A percentile compares a stretch with the other conserved stretches of the same genome.
phyloP scores from a whole-genome alignment of 1,139 yeast genomes.

The Geotrichum europaeum region DNA sequence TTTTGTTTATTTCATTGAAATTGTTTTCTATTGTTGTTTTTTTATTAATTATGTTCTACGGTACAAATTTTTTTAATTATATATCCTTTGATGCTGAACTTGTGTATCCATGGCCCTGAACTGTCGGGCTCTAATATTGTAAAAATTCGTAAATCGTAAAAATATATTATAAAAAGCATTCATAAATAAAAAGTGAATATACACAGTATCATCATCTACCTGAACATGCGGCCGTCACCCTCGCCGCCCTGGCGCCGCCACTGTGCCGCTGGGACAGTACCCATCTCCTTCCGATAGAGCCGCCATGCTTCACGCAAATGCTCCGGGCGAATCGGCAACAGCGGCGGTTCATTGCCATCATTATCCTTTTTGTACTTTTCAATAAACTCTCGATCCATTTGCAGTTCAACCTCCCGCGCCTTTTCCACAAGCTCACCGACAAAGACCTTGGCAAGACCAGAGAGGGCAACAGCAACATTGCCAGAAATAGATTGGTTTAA shows the following conservation, averaged over 20 bases:
- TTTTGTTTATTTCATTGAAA: neutral
- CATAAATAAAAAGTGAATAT: neutral
- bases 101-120: too few relatives aligned
- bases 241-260: slow-evolving; percentile 74
- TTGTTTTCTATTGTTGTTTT: neutral
- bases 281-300: slow-evolving; percentile 57
- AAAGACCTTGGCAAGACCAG: slow-evolving; percentile 83
- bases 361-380: slow-evolving; percentile 25
- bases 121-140: too few relatives aligned
- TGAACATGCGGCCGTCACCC: slow-evolving; percentile 60
- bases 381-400: slow-evolving; percentile 24
- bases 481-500: slow-evolving; percentile 80
- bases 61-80: too few relatives aligned
- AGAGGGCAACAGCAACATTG: slow-evolving; percentile 72
- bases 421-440: slow-evolving; percentile 82
- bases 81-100: too few relatives aligned
- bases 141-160: neutral
- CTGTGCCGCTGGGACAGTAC: slow-evolving; percentile 55
- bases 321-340: slow-evolving; percentile 46
- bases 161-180: neutral
- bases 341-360: slow-evolving; percentile 29
- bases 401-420: slow-evolving; percentile 55
- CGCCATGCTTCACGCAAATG: slow-evolving; percentile 90
- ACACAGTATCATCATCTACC: slow-evolving; percentile 32
- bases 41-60: too few relatives aligned